Evolutionary conservation across 768 basidiomycete species (phyloP), one percentile per base, ranked within the genome.

Genomic region (Mycena filopes): DNA sequence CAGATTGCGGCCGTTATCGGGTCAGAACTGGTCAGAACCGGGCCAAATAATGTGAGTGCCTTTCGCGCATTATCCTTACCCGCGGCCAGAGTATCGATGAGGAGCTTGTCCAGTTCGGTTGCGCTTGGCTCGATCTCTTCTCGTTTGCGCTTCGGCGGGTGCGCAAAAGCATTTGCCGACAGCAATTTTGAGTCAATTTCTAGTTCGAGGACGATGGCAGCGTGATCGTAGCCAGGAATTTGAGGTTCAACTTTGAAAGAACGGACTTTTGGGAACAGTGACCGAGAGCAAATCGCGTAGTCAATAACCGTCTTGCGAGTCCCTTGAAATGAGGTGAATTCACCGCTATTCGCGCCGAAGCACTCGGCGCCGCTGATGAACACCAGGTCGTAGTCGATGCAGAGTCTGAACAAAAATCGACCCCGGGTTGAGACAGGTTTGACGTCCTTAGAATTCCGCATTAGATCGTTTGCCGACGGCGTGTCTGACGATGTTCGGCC

Each of bases 51-150:
- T 41, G 40, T 13, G 11, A 55, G 16, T 42, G 20, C 8, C 2
- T 7, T 10, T 12, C 6, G 7, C 25, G n/a, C n/a, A n/a, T n/a
- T n/a, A n/a, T n/a, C n/a, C 3, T 28, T 55, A 15, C 28, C 54
- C 8, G 54, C 54, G 2, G 20, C 40, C 12, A 55, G 12, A 11
- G 54, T 55, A 11, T 36, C 18, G 28, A 55, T 42, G 21, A 55
- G 54, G 13, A 55, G 16, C 28, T 20, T 23, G 18, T 63, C 62
- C 3, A 63, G 62, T n/a, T 55, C 62, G 3, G 62, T 56, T 16
- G 55, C 46, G 12, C 38, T 42, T 20, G 48, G 49, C 21, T n/a
- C 6, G 13, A 21, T 18, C 13, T 33, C 28, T 23, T 53, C 60
- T 13, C n/a, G 38, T 21, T 54, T 62, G 13, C 47, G 45, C n/a